These are phyloP conservation scores for Cladosporium velox DNA, from an alignment of 2,329 filamentous ascomycete species.

Conservation along the genomic window DNA sequence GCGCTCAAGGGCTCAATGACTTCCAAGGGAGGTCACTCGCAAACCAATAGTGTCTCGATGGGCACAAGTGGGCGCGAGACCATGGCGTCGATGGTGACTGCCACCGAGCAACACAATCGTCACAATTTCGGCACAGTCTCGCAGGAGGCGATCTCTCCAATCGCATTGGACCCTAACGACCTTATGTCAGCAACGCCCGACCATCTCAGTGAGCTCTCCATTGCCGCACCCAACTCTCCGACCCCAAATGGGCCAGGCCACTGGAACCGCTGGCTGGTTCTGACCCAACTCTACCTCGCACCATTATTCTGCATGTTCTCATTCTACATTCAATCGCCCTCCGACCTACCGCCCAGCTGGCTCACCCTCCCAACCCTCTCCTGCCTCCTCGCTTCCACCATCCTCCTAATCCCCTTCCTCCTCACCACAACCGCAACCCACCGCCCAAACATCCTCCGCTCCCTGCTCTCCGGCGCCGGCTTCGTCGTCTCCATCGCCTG, in stretches of 20 bases:
- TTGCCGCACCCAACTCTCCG: constrained; percentile 14
- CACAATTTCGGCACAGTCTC: constrained; percentile 28
- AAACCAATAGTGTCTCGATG: constrained; percentile 24
- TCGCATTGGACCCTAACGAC: not conserved
- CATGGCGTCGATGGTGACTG: constrained; percentile 37
- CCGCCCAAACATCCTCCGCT: constrained; percentile 69
- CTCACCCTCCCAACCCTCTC: constrained; percentile 56
- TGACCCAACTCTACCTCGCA: constrained; percentile 81
- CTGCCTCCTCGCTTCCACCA: constrained; percentile 57
- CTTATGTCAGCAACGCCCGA: constrained; percentile 12
- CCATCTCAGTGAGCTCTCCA: constrained; percentile 11
- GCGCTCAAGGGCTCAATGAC: not conserved
- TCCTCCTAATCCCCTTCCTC: constrained; percentile 67
- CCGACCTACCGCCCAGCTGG: constrained; percentile 54
- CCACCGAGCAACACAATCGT: constrained; percentile 31
- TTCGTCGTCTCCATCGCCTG: constrained; percentile 91
- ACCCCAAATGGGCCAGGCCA: constrained; percentile 34
- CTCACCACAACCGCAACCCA: constrained; percentile 66
- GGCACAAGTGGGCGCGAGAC: constrained; percentile 36
- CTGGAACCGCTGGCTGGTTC: constrained; percentile 92
- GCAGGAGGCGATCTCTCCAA: not conserved
- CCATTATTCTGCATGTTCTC: constrained; percentile 80
- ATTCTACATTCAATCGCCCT: constrained; percentile 49
- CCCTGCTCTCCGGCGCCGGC: constrained; percentile 80
- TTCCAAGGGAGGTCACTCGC: constrained; percentile 11